Evolutionary conservation across 805 yeast genomes (phyloP).

Genomic region (Spathaspora arborariae): DNA sequence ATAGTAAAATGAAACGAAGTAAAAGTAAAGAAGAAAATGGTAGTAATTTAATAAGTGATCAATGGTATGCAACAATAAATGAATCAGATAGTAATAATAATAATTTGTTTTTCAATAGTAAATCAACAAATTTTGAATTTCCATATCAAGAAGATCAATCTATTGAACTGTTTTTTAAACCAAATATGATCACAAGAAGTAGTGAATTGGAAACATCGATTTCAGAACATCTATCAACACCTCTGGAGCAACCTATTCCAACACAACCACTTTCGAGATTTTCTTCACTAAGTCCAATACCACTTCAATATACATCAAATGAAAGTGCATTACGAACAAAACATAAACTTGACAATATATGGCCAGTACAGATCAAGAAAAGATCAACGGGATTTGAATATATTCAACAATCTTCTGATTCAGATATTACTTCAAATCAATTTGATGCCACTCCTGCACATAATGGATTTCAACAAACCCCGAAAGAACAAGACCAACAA

Average conservation of each 20-base stretch:
- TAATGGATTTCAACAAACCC: background rate
- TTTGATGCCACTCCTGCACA: background rate
- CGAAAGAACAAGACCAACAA: background rate
- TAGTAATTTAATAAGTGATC: background rate
- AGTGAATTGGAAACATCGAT: too few relatives aligned
- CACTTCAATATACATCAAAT: too few relatives aligned
- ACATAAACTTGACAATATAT: background rate
- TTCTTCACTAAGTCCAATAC: background rate
- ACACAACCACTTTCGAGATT: background rate
- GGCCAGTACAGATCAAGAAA: background rate
- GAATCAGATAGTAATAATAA: background rate
- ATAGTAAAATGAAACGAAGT: constrained; percentile 5
- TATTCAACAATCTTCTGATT: too few relatives aligned
- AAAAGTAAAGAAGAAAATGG: background rate
- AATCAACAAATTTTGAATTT: background rate
- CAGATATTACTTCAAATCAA: background rate
- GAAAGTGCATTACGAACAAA: background rate
- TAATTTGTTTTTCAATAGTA: constrained; percentile 5
- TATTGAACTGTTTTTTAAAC: background rate
- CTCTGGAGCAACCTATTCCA: background rate
- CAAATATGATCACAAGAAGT: too few relatives aligned
- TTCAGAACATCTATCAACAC: too few relatives aligned
- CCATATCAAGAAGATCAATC: background rate
- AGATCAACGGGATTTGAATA: too few relatives aligned
- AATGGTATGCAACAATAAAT: constrained; percentile 4